Evolutionary conservation across 2,329 filamentous ascomycete species (phyloP).

Genomic region (Cladosporium oxysporum): DNA sequence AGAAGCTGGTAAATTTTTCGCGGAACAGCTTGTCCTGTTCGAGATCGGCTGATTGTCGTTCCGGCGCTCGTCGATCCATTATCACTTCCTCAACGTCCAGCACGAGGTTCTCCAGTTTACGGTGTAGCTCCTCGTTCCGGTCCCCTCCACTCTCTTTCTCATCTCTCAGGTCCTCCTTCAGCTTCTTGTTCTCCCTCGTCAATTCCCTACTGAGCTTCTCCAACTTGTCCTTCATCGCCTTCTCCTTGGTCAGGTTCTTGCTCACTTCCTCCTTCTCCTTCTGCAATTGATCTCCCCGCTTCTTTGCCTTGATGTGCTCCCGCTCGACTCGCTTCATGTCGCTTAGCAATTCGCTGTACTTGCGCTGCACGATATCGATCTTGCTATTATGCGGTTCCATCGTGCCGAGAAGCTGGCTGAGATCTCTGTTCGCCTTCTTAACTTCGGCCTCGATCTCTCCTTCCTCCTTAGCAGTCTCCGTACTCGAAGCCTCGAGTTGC

Average conservation of each 20-base stretch:
- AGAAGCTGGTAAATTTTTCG: conserved; percentile 90
- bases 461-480: conserved; percentile 92
- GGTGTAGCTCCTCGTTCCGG: conserved; percentile 79
- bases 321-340: conserved; percentile 96
- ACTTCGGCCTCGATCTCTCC: conserved; percentile 95
- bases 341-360: conserved; percentile 85
- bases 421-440: conserved; percentile 87
- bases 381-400: conserved; percentile 92
- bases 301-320: conserved; percentile 94
- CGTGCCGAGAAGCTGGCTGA: conserved; percentile 78
- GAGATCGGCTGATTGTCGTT: conserved; percentile 78
- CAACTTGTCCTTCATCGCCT: conserved; percentile 89
- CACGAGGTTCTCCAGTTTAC: conserved; percentile 77
- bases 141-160: conserved; percentile 82
- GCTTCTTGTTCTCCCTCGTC: conserved; percentile 95
- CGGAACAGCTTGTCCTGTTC: conserved; percentile 81
- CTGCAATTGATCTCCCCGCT: conserved; percentile 87
- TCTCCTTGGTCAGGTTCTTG: conserved; percentile 85
- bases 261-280: conserved; percentile 93
- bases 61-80: conserved; percentile 79
- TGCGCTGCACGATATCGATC: conserved; percentile 85
- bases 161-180: conserved; percentile 90
- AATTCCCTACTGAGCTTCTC: conserved; percentile 95
- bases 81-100: conserved; percentile 86
- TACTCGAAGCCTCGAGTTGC: conserved; percentile 89